Conservation (phyloP, 192 early-diverging fungal genomes). For the Podila horticola region DNA sequence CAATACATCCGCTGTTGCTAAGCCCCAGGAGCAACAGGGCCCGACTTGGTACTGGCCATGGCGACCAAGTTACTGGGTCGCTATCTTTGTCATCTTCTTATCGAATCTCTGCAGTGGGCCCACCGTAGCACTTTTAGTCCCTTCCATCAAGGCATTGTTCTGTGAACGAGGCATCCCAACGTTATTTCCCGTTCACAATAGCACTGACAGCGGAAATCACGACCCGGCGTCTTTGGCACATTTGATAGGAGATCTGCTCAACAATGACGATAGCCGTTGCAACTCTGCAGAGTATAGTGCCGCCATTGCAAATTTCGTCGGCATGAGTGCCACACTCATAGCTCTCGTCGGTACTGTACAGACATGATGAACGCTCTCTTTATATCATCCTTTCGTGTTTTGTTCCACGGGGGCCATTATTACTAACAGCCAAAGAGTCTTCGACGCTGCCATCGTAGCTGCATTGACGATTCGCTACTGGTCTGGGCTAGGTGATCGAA, state of each 20-base stretch:
- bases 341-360: constrained; percentile 8
- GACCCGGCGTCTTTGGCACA: no score
- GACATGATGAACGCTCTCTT: neutral
- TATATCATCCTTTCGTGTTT: neutral
- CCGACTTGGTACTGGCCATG: constrained; percentile 43
- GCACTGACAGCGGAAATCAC: neutral
- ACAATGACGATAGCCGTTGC: neutral
- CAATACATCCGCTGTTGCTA: no score
- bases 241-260: no score
- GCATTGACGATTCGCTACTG: constrained; percentile 29
- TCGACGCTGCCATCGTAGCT: no score
- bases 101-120: constrained; percentile 15
- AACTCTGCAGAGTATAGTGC: constrained; percentile 37
- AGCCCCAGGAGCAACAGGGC: no score
- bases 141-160: constrained; percentile 19
- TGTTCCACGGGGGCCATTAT: no score
- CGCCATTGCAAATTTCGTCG: constrained; percentile 32
- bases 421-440: no score
- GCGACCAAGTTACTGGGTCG: constrained; percentile 22
- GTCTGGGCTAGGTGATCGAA: constrained; percentile 17
- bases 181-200: constrained; percentile 15
- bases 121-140: neutral
- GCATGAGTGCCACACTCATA: constrained; percentile 8
- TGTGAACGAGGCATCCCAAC: constrained; percentile 38
- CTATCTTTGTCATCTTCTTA: constrained; percentile 25